These are phyloP conservation scores for Ettlia oleoabundans DNA, from an alignment of 139 green algal genomes.

Conservation along the genomic window DNA sequence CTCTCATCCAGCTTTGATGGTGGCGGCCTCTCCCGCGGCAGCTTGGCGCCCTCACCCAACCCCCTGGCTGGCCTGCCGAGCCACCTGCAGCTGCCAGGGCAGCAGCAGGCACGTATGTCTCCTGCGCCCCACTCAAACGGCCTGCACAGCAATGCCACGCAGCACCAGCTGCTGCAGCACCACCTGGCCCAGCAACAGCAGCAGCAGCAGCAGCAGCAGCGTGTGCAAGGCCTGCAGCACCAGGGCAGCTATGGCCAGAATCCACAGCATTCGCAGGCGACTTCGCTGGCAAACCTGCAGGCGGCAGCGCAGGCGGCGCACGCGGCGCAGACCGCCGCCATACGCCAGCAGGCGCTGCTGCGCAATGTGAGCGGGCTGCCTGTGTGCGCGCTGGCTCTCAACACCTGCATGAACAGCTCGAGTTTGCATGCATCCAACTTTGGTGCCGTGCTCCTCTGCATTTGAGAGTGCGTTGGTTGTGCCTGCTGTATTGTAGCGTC, in stretches of 20 bases:
- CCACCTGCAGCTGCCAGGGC: background rate
- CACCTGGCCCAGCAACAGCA: conserved; percentile 29
- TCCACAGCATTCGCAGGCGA: conserved; percentile 5
- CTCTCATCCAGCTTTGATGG: conserved; percentile 8
- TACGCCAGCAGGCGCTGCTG: conserved; percentile 33
- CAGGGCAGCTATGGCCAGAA: background rate
- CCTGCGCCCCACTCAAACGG: background rate
- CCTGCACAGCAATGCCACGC: background rate
- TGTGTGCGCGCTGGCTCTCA: too few relatives aligned
- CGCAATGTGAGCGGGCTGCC: conserved; percentile 27
- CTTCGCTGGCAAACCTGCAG: conserved; percentile 35
- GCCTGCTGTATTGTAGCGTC: too few relatives aligned
- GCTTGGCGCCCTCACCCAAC: background rate
- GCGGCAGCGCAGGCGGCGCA: conserved; percentile 33
- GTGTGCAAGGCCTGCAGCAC: background rate
- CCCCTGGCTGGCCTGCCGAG: conserved; percentile 14
- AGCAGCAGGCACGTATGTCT: background rate
- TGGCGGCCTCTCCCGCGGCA: background rate
- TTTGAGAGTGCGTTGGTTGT: too few relatives aligned
- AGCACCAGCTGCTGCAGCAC: conserved; percentile 36
- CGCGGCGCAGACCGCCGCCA: conserved; percentile 15
- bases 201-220: conserved; percentile 35
- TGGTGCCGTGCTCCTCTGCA: too few relatives aligned
- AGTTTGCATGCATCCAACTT: too few relatives aligned
- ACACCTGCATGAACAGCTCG: too few relatives aligned